Conservation (phyloP, 1,284 basidiomycete species). For the Fistulina hepatica region DNA sequence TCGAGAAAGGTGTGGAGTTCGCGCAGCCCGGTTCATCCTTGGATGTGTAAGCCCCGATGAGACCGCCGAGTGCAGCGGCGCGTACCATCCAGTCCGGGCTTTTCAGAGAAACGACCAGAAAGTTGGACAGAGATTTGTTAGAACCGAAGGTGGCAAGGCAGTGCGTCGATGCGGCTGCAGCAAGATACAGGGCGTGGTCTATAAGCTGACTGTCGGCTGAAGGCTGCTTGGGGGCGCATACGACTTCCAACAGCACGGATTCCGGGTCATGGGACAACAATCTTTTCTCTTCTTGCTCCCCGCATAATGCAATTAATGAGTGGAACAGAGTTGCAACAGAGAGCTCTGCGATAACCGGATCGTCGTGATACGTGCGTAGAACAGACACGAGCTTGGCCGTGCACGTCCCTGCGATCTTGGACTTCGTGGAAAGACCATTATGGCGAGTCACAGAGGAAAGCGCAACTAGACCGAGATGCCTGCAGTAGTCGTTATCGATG, state of each 20-base stretch:
- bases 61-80: slow-evolving; percentile 36
- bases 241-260: slow-evolving; percentile 31
- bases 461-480: slow-evolving; percentile 42
- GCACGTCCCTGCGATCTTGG: slow-evolving; percentile 38
- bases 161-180: slow-evolving; percentile 33
- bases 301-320: slow-evolving; percentile 33
- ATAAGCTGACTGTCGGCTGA: slow-evolving; percentile 33
- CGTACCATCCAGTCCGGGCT: slow-evolving; percentile 41
- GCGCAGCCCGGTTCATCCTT: slow-evolving; percentile 35
- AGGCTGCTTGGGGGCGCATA: slow-evolving; percentile 34
- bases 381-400: slow-evolving; percentile 31
- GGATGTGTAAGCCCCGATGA: slow-evolving; percentile 37
- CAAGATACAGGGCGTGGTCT: slow-evolving; percentile 39
- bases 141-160: slow-evolving; percentile 33
- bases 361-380: slow-evolving; percentile 37
- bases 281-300: slow-evolving; percentile 27
- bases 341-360: slow-evolving; percentile 38
- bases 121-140: slow-evolving; percentile 31
- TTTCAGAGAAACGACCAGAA: slow-evolving; percentile 44
- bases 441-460: slow-evolving; percentile 51
- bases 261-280: slow-evolving; percentile 32
- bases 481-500: slow-evolving; percentile 33
- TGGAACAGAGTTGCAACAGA: slow-evolving; percentile 43
- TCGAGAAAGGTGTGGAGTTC: slow-evolving; percentile 31
- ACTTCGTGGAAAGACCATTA: slow-evolving; percentile 37